phyloP scores from a whole-genome alignment of 352 stramenopile genomes.

The Globisporangium rhizosaccharum region DNA sequence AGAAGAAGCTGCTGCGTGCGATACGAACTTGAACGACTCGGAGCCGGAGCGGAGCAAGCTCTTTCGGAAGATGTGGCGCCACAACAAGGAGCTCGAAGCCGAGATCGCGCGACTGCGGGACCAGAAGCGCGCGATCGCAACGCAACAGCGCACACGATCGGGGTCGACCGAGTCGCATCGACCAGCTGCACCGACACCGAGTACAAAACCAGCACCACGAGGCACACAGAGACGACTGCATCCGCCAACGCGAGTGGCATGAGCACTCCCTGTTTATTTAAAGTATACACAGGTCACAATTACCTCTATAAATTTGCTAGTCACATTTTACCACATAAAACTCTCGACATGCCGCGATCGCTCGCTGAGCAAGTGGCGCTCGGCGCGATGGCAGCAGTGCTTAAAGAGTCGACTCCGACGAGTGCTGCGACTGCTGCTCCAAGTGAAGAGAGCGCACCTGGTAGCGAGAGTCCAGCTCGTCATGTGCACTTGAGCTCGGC shows the following conservation, averaged over 20 bases:
- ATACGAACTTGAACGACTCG: slow-evolving; percentile 17
- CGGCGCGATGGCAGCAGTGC: slow-evolving; percentile 15
- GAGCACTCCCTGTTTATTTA: slow-evolving; percentile 7
- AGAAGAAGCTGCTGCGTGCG: slow-evolving; percentile 7
- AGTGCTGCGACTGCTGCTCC: background rate
- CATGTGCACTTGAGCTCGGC: slow-evolving; percentile 53
- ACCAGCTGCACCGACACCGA: background rate
- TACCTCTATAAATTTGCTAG: background rate
- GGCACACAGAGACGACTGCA: background rate
- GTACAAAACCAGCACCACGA: background rate
- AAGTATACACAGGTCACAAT: background rate
- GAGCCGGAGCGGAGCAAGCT: slow-evolving; percentile 34
- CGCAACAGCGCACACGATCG: background rate
- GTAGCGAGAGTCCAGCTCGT: slow-evolving; percentile 24
- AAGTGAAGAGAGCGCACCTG: slow-evolving; percentile 3
- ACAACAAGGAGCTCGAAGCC: slow-evolving; percentile 40
- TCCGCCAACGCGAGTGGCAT: background rate
- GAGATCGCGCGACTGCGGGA: slow-evolving; percentile 42
- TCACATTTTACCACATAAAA: background rate
- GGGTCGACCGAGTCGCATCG: background rate
- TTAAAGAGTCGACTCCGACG: background rate
- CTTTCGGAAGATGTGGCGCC: slow-evolving; percentile 43
- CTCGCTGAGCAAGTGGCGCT: slow-evolving; percentile 16
- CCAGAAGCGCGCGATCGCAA: slow-evolving; percentile 20
- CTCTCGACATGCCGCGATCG: slow-evolving; percentile 11